phyloP scores from a whole-genome alignment of 2,329 filamentous ascomycete genomes.

The Lachnellula cervina region DNA sequence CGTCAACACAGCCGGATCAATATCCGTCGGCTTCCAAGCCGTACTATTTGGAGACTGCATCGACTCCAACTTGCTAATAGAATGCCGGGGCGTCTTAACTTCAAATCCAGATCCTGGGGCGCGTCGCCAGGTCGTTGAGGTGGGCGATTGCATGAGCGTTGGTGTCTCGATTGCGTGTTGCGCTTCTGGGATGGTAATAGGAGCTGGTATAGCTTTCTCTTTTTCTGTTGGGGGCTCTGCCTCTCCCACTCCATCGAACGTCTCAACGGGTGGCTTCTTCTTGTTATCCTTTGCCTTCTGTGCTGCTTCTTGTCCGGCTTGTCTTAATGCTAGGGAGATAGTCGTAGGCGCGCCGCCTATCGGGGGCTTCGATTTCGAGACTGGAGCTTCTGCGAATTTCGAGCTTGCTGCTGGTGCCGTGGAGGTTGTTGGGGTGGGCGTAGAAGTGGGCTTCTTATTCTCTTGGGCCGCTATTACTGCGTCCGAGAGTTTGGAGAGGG shows the following conservation, averaged over 20 bases:
- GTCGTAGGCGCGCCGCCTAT: conserved; percentile 21
- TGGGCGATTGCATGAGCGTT: conserved; percentile 26
- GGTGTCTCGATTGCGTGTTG: conserved; percentile 7
- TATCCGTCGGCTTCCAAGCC: conserved; percentile 27
- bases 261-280: conserved; percentile 30
- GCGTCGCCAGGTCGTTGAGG: conserved; percentile 25
- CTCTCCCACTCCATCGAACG: conserved; percentile 18
- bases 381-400: conserved; percentile 7
- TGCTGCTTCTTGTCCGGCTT: conserved; percentile 61
- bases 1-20: conserved; percentile 13
- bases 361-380: conserved; percentile 6
- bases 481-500: conserved; percentile 28
- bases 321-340: conserved; percentile 43
- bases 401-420: conserved; percentile 13
- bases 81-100: neutral
- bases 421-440: conserved; percentile 18
- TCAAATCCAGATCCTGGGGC: neutral
- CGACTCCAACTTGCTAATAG: conserved; percentile 16
- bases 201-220: conserved; percentile 11
- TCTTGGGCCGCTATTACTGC: conserved; percentile 22
- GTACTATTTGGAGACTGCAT: conserved; percentile 27
- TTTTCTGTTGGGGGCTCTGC: conserved; percentile 9
- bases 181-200: conserved; percentile 6
- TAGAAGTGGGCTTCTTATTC: conserved; percentile 28
- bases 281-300: conserved; percentile 57